Base-by-base conservation (phyloP, 1,139 yeast species). In the Kluyveromyces marxianus region DNA sequence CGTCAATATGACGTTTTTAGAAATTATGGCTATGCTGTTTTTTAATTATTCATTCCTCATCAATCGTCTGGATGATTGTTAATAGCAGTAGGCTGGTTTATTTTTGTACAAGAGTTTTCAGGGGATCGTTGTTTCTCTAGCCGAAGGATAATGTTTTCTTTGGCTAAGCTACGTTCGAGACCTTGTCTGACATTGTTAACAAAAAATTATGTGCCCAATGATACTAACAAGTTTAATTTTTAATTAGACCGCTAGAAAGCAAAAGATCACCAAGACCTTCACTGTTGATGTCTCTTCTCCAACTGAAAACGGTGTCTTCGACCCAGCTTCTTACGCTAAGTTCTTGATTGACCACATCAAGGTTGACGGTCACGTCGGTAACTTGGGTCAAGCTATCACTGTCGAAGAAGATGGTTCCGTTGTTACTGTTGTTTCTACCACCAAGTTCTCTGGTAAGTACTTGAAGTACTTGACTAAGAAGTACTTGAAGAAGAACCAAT, bases 401-500 rank as follows among this genome's bases (percentile, higher is more conserved):
- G 89, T 92, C 63, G 75, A 90, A 68, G 95, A 88, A 70, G 77
- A 79, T 74, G 80, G 81, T 76, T 76, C 81, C 74, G 71, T 79
- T 68, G 89, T 87, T 69, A 83, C 92, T 66, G 84, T 89, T 74
- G 89, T 84, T 61, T 78, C 97, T 61, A 80, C 84, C 76, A 76
- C 95, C 75, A 84, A 88, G 78, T 92, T 94, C 92, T 89, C 97
- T 64, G 99, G 99, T 78, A 92, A 94, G 80, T 92, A 92, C 95
- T 85, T 89, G 75, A 92, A 92, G 81, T 92, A 90, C 92, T 81
- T 92, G 73, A 87, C 97, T 70, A 92, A 92, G 89, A 90, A 95
- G 83, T 92, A 88, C 94, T 87, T 92, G 76, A 92, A 92, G 96
- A 92, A 92, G 88, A 88, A 89, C 94, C 95, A 87, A 77, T 86